Evolutionary conservation across 495 filamentous ascomycete genomes (phyloP).

Genomic region (Penicillium robsamsonii): DNA sequence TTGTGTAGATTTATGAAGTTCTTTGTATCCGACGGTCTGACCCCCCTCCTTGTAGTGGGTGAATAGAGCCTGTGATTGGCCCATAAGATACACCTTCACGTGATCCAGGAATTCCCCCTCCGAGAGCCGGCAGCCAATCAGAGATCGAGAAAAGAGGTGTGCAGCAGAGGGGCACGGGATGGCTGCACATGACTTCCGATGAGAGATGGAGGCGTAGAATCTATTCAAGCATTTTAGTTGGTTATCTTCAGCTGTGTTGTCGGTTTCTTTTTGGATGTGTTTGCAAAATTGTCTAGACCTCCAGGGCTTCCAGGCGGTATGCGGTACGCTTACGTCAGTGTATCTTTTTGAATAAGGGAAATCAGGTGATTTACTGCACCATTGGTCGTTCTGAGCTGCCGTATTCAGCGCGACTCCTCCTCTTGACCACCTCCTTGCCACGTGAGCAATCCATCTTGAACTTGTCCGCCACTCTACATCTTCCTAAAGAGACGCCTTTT

Average conservation of each 20-base stretch:
- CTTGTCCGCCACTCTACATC: conserved; percentile 32
- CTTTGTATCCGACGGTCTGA: conserved; percentile 7
- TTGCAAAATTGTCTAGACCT: background rate
- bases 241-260: conserved; percentile 11
- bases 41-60: background rate
- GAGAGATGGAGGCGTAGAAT: conserved; percentile 3
- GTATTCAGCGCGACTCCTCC: conserved; percentile 28
- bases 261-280: background rate
- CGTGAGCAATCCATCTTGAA: conserved; percentile 48
- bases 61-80: conserved; percentile 5
- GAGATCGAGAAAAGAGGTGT: background rate
- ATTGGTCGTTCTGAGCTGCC: conserved; percentile 24
- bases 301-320: background rate
- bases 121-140: conserved; percentile 36
- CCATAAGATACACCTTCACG: conserved; percentile 11
- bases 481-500: conserved; percentile 32
- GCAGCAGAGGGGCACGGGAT: conserved; percentile 43
- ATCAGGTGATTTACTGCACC: conserved; percentile 43
- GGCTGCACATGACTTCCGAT: conserved; percentile 40
- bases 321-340: conserved; percentile 9
- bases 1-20: background rate
- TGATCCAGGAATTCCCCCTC: conserved; percentile 29
- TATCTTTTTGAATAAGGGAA: background rate
- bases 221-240: background rate
- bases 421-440: conserved; percentile 34